Evolutionary conservation across 306 rosid genomes (phyloP).

Genomic region (Lablab purpureus): DNA sequence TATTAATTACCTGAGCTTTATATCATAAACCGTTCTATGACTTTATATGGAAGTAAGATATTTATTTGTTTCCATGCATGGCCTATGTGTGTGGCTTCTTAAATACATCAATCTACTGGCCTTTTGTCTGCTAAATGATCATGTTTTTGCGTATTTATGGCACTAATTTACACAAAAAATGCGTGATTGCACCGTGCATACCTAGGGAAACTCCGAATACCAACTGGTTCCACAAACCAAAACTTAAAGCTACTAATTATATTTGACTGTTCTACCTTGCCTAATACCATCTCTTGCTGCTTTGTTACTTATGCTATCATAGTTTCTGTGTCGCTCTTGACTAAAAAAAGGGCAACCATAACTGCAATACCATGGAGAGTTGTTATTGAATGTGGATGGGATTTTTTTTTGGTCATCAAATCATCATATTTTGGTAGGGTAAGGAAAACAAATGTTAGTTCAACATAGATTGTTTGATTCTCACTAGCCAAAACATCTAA

Average conservation of each 20-base stretch:
- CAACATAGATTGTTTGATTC: not conserved
- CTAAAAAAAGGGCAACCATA: not conserved
- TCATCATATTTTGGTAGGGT: slow-evolving; percentile 13
- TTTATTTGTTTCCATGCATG: slow-evolving; percentile 32
- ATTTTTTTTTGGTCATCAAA: not conserved
- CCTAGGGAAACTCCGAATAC: slow-evolving; percentile 6
- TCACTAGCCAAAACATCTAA: slow-evolving; percentile 17
- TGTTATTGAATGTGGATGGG: slow-evolving; percentile 27
- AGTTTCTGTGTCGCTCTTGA: slow-evolving; percentile 1
- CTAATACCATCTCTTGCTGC: slow-evolving; percentile 1
- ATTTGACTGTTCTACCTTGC: slow-evolving; percentile 16
- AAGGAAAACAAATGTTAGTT: slow-evolving; percentile 15
- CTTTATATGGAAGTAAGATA: slow-evolving; percentile 17
- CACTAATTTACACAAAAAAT: not conserved
- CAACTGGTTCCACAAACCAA: slow-evolving; percentile 12
- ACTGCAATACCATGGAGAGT: not conserved
- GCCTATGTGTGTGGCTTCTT: slow-evolving; percentile 28
- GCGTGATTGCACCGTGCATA: not conserved
- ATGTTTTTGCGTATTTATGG: slow-evolving; percentile 18
- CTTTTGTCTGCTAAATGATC: not conserved
- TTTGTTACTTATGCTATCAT: not conserved
- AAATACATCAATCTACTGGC: not conserved
- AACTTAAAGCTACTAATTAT: not conserved
- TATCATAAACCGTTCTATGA: slow-evolving; percentile 10
- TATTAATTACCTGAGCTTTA: slow-evolving; percentile 2